A percentile compares a stretch with the other conserved stretches of the same genome.
Conservation (phyloP, 1,284 basidiomycete genomes). For the Cutaneotrichosporon curvatum region DNA sequence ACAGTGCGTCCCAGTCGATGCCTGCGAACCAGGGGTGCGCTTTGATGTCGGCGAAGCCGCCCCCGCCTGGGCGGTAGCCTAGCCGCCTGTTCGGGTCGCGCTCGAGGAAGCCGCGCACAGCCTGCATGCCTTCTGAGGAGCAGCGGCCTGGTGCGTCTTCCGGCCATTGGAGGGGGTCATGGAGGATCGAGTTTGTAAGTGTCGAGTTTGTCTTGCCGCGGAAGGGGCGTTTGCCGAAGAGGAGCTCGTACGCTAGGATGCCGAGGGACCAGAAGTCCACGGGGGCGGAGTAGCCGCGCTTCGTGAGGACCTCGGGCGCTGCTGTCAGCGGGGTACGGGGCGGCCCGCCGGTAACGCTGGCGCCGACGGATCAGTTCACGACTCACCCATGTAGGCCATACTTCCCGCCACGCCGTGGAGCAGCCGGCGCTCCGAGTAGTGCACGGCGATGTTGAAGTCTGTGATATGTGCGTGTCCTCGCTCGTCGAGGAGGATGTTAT, state of each 20-base stretch:
- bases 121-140: slow-evolving; percentile 43
- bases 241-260: slow-evolving; percentile 81
- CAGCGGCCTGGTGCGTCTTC: slow-evolving; percentile 42
- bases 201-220: slow-evolving; percentile 84
- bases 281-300: slow-evolving; percentile 67
- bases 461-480: slow-evolving; percentile 91
- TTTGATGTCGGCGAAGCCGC: slow-evolving; percentile 70
- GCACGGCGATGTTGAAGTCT: slow-evolving; percentile 97
- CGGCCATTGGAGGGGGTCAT: slow-evolving; percentile 47
- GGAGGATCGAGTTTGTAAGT: slow-evolving; percentile 75
- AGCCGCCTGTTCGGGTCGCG: slow-evolving; percentile 73
- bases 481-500: slow-evolving; percentile 90
- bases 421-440: slow-evolving; percentile 72
- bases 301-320: slow-evolving; percentile 78
- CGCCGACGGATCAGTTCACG: not conserved
- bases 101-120: slow-evolving; percentile 60
- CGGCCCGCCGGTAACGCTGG: too few species aligned
- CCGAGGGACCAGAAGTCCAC: slow-evolving; percentile 98
- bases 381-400: slow-evolving; percentile 88
- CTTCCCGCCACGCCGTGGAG: slow-evolving; percentile 90
- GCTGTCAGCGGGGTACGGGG: slow-evolving; percentile 13
- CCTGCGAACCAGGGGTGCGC: slow-evolving; percentile 77
- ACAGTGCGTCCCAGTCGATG: slow-evolving; percentile 81
- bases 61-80: slow-evolving; percentile 70
- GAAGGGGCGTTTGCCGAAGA: slow-evolving; percentile 87